Conservation (phyloP, 192 early-diverging fungal genomes). For the Backusella circina region DNA sequence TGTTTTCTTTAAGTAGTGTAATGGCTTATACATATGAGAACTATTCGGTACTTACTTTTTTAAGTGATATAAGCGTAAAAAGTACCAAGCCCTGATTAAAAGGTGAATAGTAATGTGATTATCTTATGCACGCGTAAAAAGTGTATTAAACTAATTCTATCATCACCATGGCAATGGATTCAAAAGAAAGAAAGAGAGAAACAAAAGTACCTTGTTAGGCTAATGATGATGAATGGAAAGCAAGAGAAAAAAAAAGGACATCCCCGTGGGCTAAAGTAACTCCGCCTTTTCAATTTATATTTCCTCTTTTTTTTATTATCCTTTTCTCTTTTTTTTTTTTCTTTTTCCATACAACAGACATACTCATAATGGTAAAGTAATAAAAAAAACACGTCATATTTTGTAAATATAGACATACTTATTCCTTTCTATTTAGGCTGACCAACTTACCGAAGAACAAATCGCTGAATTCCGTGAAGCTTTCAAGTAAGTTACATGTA, state of each 20-base stretch:
- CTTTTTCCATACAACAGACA: not conserved
- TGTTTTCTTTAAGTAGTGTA: not conserved
- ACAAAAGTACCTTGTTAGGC: not conserved
- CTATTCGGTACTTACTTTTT: not conserved
- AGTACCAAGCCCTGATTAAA: not conserved
- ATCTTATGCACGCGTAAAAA: not conserved
- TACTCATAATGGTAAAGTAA: constrained; percentile 13
- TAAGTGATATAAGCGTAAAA: not conserved
- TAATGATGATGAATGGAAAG: not conserved
- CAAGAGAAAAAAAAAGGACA: not conserved
- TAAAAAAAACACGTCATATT: not conserved
- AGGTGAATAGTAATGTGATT: not conserved
- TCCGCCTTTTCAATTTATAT: not conserved
- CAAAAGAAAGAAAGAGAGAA: not conserved
- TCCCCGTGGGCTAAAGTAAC: not conserved
- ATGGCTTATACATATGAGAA: not conserved
- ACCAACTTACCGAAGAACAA: constrained; percentile 86
- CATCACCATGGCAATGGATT: not conserved
- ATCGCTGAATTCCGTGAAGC: constrained; percentile 83
- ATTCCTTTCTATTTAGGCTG: constrained; percentile 52
- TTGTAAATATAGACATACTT: not conserved
- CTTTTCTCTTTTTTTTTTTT: not conserved
- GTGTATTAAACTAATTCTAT: no score
- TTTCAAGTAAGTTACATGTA: constrained; percentile 59
- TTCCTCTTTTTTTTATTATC: not conserved